Evolutionary conservation across 1,139 yeast species (phyloP).

Genomic region (Meyerozyma elateridarum): DNA sequence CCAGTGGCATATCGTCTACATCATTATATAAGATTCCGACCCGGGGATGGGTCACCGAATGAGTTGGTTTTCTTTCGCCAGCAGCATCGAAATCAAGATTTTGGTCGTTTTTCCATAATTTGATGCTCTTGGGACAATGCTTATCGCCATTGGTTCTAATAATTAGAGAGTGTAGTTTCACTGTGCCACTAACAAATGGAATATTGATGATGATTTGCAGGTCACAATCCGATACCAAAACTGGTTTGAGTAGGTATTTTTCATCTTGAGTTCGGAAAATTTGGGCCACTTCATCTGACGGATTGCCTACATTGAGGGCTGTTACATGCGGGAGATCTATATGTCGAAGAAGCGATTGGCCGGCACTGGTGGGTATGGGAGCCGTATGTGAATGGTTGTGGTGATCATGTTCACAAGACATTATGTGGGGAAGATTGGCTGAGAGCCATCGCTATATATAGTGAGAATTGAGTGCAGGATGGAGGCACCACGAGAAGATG

Average conservation of each 20-base stretch:
- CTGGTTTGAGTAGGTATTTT: constrained; percentile 41
- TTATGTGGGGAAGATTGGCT: no score
- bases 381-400: constrained; percentile 38
- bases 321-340: constrained; percentile 60
- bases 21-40: constrained; percentile 41
- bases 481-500: no score
- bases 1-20: constrained; percentile 32
- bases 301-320: constrained; percentile 60
- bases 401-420: constrained; percentile 31
- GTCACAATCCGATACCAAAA: constrained; percentile 73
- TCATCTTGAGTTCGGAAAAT: constrained; percentile 44
- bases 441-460: constrained; percentile 16
- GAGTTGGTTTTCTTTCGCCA: constrained; percentile 45
- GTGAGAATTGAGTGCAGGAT: no score
- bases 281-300: constrained; percentile 44
- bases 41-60: constrained; percentile 59
- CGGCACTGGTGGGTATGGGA: constrained; percentile 66
- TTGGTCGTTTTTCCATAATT: constrained; percentile 67
- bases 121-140: constrained; percentile 65
- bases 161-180: constrained; percentile 69
- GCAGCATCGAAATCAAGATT: constrained; percentile 69
- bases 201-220: constrained; percentile 70
- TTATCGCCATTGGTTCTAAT: constrained; percentile 60
- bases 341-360: constrained; percentile 62
- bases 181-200: constrained; percentile 69